Evolutionary conservation across 768 basidiomycete genomes (phyloP), one percentile per base, ranked within the genome.

Genomic region (Kwoniella botswanensis): DNA sequence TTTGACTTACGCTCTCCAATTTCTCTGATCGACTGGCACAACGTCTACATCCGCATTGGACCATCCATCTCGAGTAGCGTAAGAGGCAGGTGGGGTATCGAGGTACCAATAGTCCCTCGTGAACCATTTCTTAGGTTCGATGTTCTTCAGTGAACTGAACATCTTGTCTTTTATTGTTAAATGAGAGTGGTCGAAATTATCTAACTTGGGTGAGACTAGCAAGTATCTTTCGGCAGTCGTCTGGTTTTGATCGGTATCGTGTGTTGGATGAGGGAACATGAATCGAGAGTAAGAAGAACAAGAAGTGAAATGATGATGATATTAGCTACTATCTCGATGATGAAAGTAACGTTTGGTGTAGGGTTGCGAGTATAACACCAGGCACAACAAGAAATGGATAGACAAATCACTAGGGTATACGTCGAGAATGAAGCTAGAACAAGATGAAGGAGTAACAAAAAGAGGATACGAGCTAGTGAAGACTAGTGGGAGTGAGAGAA

Each of bases 1-100:
- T 46, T 12, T 50, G 2, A 76, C 78, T 76, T 61, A 79, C 76
- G 77, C 77, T 67, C 72, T 35, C 79, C 79, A 81, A 41, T 75
- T 78, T 17, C 79, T 57, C 67, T 77, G 77, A 53, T 79, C 76
- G 44, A 72, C 60, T 6, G 79, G 79, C 18, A 77, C 76, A 42
- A 81, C 79, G 58, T 81, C 79, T 53, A 81, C 79, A 71, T 81
- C 79, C 10, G 75, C 72, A 63, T 81, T 81, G 63, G 64, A 68
- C 79, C 79, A 81, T 12, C 79, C 79, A 53, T 77, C 77, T 44
- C 75, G 67, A 13, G 79, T 81, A 7, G 79, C 79, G 57, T 76
- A 81, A 24, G 74, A 76, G 9, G 79, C 79, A 12, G 79, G 79
- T 1, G 77, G 77, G 2, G 79, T 81, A 35, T 79, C 74, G 62